These are phyloP conservation scores for Panicum hallii DNA, from an alignment of 202 grass and related monocot species.

Conservation along the genomic window DNA sequence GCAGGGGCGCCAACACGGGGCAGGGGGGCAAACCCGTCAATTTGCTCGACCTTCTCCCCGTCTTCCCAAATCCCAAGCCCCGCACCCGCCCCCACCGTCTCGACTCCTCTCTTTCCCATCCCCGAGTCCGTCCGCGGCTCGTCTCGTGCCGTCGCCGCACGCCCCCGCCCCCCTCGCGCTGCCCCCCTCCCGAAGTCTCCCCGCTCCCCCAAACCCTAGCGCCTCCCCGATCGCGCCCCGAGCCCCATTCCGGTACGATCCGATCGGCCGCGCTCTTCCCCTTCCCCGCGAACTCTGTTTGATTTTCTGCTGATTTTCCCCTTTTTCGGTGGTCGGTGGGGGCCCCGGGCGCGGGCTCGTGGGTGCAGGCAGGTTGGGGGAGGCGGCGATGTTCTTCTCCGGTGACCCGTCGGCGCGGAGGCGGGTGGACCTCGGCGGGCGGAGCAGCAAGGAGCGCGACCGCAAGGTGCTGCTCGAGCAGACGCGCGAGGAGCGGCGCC, in stretches of 20 bases:
- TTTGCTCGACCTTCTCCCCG: neutral
- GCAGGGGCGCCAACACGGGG: too few species aligned
- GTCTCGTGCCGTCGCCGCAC: neutral
- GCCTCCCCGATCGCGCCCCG: neutral
- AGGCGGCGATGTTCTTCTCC: conserved; percentile 74
- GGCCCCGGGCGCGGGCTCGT: neutral
- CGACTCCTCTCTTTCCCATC: conserved; percentile 37
- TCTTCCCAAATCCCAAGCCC: neutral
- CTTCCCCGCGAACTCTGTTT: neutral
- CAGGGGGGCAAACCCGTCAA: conserved; percentile 31
- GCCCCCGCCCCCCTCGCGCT: neutral
- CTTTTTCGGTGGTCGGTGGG: neutral
- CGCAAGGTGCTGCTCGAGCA: conserved; percentile 88
- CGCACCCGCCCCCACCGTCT: neutral
- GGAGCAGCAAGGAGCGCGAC: conserved; percentile 94
- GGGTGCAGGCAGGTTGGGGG: neutral
- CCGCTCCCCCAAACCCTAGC: conserved; percentile 35
- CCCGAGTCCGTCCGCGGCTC: neutral
- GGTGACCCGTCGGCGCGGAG: conserved; percentile 78
- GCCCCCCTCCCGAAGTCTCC: neutral
- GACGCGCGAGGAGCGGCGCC: conserved; percentile 84
- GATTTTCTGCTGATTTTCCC: neutral
- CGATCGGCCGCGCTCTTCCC: neutral
- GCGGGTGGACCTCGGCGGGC: conserved; percentile 91
- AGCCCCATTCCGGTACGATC: conserved; percentile 19